Conservation (phyloP, 2,329 filamentous ascomycete species). For the Hypoxylon sp. region DNA sequence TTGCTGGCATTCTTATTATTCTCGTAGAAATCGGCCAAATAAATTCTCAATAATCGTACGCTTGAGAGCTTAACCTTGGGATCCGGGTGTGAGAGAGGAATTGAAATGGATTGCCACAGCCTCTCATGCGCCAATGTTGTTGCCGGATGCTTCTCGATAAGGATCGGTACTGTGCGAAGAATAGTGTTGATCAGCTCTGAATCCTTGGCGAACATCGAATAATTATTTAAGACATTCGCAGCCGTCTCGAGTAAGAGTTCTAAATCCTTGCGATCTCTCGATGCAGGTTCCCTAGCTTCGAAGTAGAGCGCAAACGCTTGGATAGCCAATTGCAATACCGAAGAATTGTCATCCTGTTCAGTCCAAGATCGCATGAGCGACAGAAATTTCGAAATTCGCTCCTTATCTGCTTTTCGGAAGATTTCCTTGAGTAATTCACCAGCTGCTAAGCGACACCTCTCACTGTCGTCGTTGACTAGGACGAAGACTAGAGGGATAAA, state of each 20-base stretch:
- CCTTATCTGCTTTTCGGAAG: slow-evolving; percentile 82
- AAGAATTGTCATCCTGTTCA: slow-evolving; percentile 78
- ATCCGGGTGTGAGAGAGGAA: slow-evolving; percentile 80
- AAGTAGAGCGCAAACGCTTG: slow-evolving; percentile 89
- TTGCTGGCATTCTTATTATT: slow-evolving; percentile 69
- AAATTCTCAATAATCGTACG: slow-evolving; percentile 80
- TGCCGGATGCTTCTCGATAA: slow-evolving; percentile 77
- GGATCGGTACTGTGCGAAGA: slow-evolving; percentile 76
- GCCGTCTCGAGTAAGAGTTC: slow-evolving; percentile 72
- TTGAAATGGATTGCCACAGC: slow-evolving; percentile 80
- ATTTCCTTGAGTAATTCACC: slow-evolving; percentile 84
- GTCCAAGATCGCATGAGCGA: slow-evolving; percentile 81
- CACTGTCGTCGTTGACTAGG: slow-evolving; percentile 88
- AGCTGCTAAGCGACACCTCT: slow-evolving; percentile 87
- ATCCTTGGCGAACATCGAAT: slow-evolving; percentile 68
- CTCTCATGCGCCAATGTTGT: slow-evolving; percentile 73
- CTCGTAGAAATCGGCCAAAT: slow-evolving; percentile 83
- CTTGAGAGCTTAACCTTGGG: slow-evolving; percentile 82
- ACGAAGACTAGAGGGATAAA: slow-evolving; percentile 90
- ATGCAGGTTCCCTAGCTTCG: slow-evolving; percentile 72
- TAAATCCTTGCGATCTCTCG: slow-evolving; percentile 77
- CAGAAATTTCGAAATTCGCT: slow-evolving; percentile 79
- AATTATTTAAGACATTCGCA: slow-evolving; percentile 67
- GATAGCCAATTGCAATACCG: slow-evolving; percentile 80
- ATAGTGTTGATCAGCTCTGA: slow-evolving; percentile 83